Base-by-base conservation (phyloP, 2,329 filamentous ascomycete genomes). In the Exserohilum rostratum region DNA sequence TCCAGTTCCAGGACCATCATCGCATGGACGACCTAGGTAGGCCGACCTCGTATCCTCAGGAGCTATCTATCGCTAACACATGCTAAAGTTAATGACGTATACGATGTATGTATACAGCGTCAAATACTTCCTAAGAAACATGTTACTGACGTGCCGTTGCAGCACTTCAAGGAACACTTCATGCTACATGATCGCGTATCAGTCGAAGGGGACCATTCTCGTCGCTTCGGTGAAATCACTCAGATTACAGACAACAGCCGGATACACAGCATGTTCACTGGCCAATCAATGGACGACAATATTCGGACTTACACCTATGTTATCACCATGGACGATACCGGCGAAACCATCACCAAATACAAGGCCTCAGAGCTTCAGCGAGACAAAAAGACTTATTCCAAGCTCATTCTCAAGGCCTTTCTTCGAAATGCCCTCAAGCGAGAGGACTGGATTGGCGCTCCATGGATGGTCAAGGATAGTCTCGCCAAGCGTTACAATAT, bases 361-460 rank as follows among this genome's bases (percentile, higher is more conserved):
- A 72, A 69, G 33, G 65, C 68, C 22, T 66, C 71, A 45, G 89
- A 96, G 69, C 88, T 98, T 52, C 88, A 85, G 59, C 89, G 95
- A 58, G 93, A 97, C 71, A 87, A 92, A 47, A 96, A 93, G 67
- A 85, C 91, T 42, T 99, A 98, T 72, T 97, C 93, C 25, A 98
- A 99, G 77, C 88, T 93, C 44, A 93, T 97, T 74, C 81, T 99
- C 35, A 87, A 93, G 30, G 91, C 92, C 5, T 99, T 97, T 63
- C 90, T 99, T 61, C 96, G 96, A 73, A 93, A 96, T 75, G 95
- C 92, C 0, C 89, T 97, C n/a, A 89, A 88, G 2, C 83, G 93
- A 57, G 95, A 98, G 69, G 86, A 91, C 3, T 98, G 93, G 91
- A 93, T 87, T 57, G 93, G 93, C n/a, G 95, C 95, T 0, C 93